Percentiles rank a stretch among this genome's conserved stretches.
Conservation (phyloP, 768 basidiomycete species). For the Serendipita sp. region DNA sequence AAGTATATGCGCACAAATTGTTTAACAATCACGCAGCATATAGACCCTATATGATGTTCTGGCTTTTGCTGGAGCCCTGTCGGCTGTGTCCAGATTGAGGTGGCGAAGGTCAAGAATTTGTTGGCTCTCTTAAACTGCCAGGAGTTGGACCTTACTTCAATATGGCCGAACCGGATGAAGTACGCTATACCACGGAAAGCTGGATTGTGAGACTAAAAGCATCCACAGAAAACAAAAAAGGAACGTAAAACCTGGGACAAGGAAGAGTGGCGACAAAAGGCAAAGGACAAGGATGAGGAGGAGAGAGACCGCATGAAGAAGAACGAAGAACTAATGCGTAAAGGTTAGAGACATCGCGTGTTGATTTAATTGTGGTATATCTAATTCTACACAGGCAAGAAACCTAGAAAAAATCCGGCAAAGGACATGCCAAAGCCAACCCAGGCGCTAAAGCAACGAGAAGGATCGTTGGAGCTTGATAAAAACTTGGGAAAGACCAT, state of each 20-base stretch:
- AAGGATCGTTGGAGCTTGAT: slow-evolving; percentile 70
- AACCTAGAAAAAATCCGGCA: slow-evolving; percentile 42
- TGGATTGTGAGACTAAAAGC: neutral
- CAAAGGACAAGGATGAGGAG: slow-evolving; percentile 64
- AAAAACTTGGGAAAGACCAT: slow-evolving; percentile 92
- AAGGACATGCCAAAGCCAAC: slow-evolving; percentile 87
- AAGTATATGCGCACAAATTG: neutral
- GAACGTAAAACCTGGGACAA: slow-evolving; percentile 83
- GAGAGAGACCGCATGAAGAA: slow-evolving; percentile 71
- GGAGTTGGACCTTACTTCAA: neutral
- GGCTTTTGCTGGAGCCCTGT: neutral
- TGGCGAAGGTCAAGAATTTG: neutral
- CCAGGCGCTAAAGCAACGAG: slow-evolving; percentile 80
- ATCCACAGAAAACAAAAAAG: neutral
- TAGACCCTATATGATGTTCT: no score
- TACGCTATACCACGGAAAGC: neutral
- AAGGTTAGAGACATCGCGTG: slow-evolving; percentile 38
- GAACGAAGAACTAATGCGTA: slow-evolving; percentile 68
- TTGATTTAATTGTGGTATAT: neutral
- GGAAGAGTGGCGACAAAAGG: slow-evolving; percentile 53
- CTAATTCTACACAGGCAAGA: slow-evolving; percentile 46
- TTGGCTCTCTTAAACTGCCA: neutral
- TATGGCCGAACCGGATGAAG: neutral
- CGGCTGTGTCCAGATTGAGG: neutral
- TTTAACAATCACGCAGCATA: no score